Percentiles rank a stretch among this genome's conserved stretches.
These are phyloP conservation scores for Penicillium coprophilum DNA, from an alignment of 495 filamentous ascomycete species.

Conservation along the genomic window DNA sequence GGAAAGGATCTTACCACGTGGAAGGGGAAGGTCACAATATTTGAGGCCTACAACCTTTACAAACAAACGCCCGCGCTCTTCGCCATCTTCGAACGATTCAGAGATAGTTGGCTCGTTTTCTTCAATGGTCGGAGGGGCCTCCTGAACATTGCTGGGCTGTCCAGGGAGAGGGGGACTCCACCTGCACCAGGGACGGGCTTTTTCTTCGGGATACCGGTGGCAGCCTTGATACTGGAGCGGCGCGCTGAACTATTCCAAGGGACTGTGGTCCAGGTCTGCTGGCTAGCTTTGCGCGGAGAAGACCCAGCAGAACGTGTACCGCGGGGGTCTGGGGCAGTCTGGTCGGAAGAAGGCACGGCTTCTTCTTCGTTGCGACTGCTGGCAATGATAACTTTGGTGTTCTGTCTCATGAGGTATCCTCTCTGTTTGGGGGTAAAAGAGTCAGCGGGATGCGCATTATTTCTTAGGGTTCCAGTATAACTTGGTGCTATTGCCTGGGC, in stretches of 20 bases:
- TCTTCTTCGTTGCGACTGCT: slow-evolving; percentile 61
- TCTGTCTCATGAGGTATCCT: slow-evolving; percentile 97
- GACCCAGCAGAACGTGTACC: slow-evolving; percentile 64
- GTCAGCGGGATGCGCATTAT: slow-evolving; percentile 54
- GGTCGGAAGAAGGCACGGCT: slow-evolving; percentile 38
- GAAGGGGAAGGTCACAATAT: slow-evolving; percentile 86
- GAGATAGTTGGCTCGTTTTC: slow-evolving; percentile 57
- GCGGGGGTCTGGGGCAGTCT: slow-evolving; percentile 53
- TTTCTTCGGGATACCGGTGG: slow-evolving; percentile 61
- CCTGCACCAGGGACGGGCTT: slow-evolving; percentile 54
- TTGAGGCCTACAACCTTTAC: slow-evolving; percentile 98
- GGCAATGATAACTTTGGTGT: slow-evolving; percentile 94
- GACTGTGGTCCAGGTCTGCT: slow-evolving; percentile 92
- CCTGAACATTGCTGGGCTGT: slow-evolving; percentile 73
- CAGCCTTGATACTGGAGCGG: slow-evolving; percentile 62
- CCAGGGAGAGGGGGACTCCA: slow-evolving; percentile 83
- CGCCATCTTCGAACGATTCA: slow-evolving; percentile 67
- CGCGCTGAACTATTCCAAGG: slow-evolving; percentile 86
- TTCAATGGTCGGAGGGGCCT: slow-evolving; percentile 58
- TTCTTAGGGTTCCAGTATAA: slow-evolving; percentile 4
- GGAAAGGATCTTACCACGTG: slow-evolving; percentile 65
- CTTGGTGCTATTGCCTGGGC: slow-evolving; percentile 16
- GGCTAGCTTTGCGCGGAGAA: slow-evolving; percentile 69
- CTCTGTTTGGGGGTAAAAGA: slow-evolving; percentile 64
- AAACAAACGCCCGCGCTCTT: slow-evolving; percentile 89